These are phyloP conservation scores for Penicillium ochrochloron DNA, from an alignment of 495 filamentous ascomycete genomes.

Conservation along the genomic window DNA sequence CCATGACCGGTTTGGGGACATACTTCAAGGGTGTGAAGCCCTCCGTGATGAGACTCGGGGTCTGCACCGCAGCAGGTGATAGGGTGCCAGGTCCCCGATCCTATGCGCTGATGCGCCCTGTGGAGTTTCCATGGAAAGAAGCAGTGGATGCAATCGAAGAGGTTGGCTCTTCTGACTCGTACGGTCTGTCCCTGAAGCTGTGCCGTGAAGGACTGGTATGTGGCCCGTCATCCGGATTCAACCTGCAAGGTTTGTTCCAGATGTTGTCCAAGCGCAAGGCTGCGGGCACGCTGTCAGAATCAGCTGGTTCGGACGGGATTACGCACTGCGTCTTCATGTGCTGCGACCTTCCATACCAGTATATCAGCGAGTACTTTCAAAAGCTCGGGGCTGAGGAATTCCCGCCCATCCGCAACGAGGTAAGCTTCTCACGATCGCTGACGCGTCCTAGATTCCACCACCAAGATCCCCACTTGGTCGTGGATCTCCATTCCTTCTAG, in stretches of 20 bases:
- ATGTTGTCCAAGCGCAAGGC: constrained; percentile 54
- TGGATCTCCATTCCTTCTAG: neutral
- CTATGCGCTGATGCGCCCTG: constrained; percentile 54
- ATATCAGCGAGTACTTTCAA: constrained; percentile 62
- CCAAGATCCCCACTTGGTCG: neutral
- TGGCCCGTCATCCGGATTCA: constrained; percentile 64
- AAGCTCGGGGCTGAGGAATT: constrained; percentile 57
- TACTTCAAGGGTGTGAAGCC: constrained; percentile 60
- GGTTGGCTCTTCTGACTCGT: constrained; percentile 58
- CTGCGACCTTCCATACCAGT: constrained; percentile 68
- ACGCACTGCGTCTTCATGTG: constrained; percentile 64
- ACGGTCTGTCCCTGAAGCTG: constrained; percentile 55
- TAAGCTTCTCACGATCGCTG: constrained; percentile 27
- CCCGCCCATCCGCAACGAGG: constrained; percentile 61
- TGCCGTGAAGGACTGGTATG: constrained; percentile 62
- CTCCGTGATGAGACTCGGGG: constrained; percentile 54
- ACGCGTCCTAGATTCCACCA: neutral
- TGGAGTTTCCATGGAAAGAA: constrained; percentile 62
- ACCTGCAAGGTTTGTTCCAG: constrained; percentile 58
- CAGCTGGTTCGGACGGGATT: constrained; percentile 50
- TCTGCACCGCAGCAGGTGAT: constrained; percentile 60
- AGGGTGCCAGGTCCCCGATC: constrained; percentile 61
- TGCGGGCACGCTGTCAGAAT: constrained; percentile 44
- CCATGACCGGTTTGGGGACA: constrained; percentile 57
- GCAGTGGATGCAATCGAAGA: constrained; percentile 58